Percentiles rank a stretch among this genome's conserved stretches.
Evolutionary conservation across 257 asterid genomes (phyloP).

Genomic region (Lithospermum erythrorhizon): DNA sequence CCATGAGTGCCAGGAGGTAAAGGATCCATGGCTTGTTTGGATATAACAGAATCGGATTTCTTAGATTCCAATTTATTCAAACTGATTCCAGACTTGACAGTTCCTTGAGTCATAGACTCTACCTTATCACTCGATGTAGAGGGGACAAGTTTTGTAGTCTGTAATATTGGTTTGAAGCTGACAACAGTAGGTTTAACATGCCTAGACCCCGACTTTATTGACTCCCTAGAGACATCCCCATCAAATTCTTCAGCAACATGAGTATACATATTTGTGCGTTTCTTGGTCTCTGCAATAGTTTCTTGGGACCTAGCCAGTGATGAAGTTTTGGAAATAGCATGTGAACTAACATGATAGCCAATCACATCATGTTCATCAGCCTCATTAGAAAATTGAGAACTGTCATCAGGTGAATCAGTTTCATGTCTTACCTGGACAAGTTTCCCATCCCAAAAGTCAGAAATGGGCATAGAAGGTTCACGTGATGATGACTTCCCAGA

Average conservation of each 20-base stretch:
- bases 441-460: conserved; percentile 62
- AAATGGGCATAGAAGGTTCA: conserved; percentile 46
- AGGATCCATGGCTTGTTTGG: conserved; percentile 23
- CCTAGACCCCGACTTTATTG: conserved; percentile 12
- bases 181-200: conserved; percentile 11
- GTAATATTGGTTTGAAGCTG: conserved; percentile 11
- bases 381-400: conserved; percentile 14
- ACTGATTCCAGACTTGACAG: conserved; percentile 16
- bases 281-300: conserved; percentile 15
- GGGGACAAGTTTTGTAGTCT: conserved; percentile 14
- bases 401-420: conserved; percentile 21
- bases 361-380: conserved; percentile 18
- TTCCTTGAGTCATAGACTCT: conserved; percentile 13
- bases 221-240: conserved; percentile 21
- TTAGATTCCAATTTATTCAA: conserved; percentile 20
- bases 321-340: conserved; percentile 19
- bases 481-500: conserved; percentile 33
- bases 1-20: conserved; percentile 20
- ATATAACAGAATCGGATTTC: conserved; percentile 18
- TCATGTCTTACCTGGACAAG: conserved; percentile 29
- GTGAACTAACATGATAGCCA: conserved; percentile 16
- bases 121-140: conserved; percentile 13
- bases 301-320: conserved; percentile 13
- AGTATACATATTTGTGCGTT: conserved; percentile 15
- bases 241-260: conserved; percentile 15